Evolutionary conservation across 2,329 filamentous ascomycete genomes (phyloP).

Genomic region (Microsporum canis): DNA sequence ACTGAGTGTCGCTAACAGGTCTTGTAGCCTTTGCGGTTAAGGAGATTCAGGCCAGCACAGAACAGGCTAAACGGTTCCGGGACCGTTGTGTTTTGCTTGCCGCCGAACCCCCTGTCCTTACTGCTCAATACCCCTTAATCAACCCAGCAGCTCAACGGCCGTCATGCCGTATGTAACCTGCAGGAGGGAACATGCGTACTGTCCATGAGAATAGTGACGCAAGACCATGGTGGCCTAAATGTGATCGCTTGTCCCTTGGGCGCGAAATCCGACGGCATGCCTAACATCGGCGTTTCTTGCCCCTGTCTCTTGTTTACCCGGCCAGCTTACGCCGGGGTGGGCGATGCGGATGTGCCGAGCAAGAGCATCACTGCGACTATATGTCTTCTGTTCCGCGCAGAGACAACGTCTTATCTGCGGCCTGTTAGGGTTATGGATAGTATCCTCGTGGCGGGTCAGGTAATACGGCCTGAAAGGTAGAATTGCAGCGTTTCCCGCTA

Average conservation of each 20-base stretch:
- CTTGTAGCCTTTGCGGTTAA: background rate
- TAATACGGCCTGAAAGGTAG: conserved; percentile 88
- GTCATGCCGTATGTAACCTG: too few species aligned
- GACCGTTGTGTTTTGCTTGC: background rate
- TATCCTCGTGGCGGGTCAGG: conserved; percentile 89
- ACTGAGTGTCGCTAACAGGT: background rate
- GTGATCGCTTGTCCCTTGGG: too few species aligned
- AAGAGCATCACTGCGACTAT: conserved; percentile 85
- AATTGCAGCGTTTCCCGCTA: conserved; percentile 88
- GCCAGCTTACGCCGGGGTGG: conserved; percentile 75
- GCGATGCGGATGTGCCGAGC: conserved; percentile 91
- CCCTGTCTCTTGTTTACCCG: conserved; percentile 42
- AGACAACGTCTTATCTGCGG: conserved; percentile 86
- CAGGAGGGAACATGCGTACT: too few species aligned
- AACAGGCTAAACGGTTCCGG: background rate
- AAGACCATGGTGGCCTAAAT: too few species aligned
- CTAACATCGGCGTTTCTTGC: too few species aligned
- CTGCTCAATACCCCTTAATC: too few species aligned
- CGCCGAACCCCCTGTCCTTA: background rate
- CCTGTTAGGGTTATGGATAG: conserved; percentile 90
- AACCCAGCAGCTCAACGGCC: too few species aligned
- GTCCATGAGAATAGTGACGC: too few species aligned
- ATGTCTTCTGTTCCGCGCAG: conserved; percentile 93
- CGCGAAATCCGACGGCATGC: too few species aligned
- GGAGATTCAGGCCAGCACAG: background rate